These are phyloP conservation scores for Daldinia vernicosa DNA, from an alignment of 495 filamentous ascomycete species.

Conservation along the genomic window DNA sequence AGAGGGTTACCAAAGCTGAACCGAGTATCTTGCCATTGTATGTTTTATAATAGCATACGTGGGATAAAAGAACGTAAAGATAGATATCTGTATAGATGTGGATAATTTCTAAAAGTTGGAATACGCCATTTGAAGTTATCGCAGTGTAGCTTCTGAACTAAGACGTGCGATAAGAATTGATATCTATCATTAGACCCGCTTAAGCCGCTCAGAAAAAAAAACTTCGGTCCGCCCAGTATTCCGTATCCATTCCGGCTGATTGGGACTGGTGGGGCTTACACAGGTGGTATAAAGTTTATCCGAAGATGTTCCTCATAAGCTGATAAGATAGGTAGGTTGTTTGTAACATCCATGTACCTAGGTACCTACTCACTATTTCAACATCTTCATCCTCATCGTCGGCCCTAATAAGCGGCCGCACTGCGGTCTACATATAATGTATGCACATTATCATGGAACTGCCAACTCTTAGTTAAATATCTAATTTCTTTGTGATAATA, in stretches of 20 bases:
- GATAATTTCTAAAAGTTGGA: neutral
- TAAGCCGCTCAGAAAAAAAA: neutral
- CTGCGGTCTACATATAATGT: neutral
- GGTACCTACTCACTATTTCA: conserved; percentile 9
- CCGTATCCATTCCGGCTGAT: too few species aligned
- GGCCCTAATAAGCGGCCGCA: neutral
- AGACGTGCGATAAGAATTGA: conserved; percentile 14
- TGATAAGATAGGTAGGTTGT: too few species aligned
- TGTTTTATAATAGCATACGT: neutral
- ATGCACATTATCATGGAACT: neutral
- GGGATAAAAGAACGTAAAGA: neutral
- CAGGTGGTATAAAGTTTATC: neutral
- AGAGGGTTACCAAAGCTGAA: conserved; percentile 23
- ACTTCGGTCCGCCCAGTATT: conserved; percentile 18
- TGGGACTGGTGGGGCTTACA: neutral
- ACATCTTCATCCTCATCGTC: neutral
- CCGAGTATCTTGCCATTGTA: conserved; percentile 24
- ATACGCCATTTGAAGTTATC: neutral
- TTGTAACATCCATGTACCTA: neutral
- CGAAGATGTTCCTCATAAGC: conserved; percentile 9
- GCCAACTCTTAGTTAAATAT: neutral
- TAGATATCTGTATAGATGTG: neutral
- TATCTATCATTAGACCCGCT: conserved; percentile 28
- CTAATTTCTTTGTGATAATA: neutral
- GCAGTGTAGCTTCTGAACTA: neutral